Evolutionary conservation across 495 filamentous ascomycete species (phyloP), one percentile per base, ranked within the genome.

Genomic region (Cudoniella acicularis): DNA sequence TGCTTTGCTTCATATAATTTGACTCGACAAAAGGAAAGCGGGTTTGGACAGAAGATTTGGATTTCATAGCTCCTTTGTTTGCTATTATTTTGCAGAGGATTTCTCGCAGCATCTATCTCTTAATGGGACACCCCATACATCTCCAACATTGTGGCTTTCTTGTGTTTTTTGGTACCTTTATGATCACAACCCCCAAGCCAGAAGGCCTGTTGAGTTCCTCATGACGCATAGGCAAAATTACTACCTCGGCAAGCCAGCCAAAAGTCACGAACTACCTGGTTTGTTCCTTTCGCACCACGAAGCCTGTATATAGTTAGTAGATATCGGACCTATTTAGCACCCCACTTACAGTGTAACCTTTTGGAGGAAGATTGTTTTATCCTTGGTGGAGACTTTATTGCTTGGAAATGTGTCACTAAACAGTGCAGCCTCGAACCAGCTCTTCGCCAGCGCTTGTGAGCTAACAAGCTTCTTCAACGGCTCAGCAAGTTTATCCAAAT

Each of bases 401-500:
- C 83, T 85, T 0, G 87, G 83, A 59, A 90, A 84, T 0, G 67
- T 71, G 4, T 76, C 69, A 54, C 71, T 72, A 24, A 73, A 58
- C 25, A 90, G 62, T 16, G 86, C 86, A 8, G 67, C 67, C 30
- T 83, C 73, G 9, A 91, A 70, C 87, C 88, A 91, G 3, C 56
- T 64, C 67, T 80, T 82, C 3, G 85, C 77, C 17, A 70, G 68
- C n/a, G 80, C 75, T 18, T 91, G 83, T 27, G 82, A 77, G 55
- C 83, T 80, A 2, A 96, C 76, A 2, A 94, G 72, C 62, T 86
- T 88, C 72, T 89, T 88, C 17, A 96, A 77, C 24, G 89, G 89
- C 47, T 93, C 89, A 56, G 78, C 82, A 4, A 96, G 76, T 61
- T 77, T 83, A 50, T 91, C 87, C 0, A 96, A 74, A 64, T 96